These are phyloP conservation scores for Dendryphion nanum DNA, from an alignment of 2,329 filamentous ascomycete species.

Conservation along the genomic window DNA sequence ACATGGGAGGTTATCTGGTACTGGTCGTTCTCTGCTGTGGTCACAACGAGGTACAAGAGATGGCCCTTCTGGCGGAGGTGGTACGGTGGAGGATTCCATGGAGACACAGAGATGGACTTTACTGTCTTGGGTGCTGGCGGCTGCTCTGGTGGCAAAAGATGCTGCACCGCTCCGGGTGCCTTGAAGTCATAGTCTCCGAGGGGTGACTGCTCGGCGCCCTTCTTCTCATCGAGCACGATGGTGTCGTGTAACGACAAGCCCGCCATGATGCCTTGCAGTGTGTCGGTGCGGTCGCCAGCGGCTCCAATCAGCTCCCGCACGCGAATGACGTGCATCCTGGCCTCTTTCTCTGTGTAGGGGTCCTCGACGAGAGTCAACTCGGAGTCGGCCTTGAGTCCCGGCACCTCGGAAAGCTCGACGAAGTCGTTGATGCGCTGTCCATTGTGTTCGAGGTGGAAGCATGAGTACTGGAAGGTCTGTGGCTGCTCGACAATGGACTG, in stretches of 20 bases:
- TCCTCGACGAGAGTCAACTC: constrained; percentile 85
- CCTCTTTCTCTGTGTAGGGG: constrained; percentile 97
- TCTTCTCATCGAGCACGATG: constrained; percentile 52
- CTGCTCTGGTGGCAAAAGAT: constrained; percentile 65
- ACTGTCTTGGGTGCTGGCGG: constrained; percentile 81
- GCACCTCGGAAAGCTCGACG: constrained; percentile 84
- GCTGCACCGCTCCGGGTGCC: constrained; percentile 64
- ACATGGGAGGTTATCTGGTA: constrained; percentile 91
- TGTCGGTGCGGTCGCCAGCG: constrained; percentile 82
- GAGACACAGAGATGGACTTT: constrained; percentile 81
- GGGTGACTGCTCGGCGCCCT: constrained; percentile 26
- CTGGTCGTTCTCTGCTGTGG: constrained; percentile 92
- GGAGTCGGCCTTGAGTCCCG: constrained; percentile 72
- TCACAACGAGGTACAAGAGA: constrained; percentile 83
- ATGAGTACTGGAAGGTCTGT: constrained; percentile 92
- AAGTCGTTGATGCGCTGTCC: constrained; percentile 93
- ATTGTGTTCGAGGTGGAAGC: constrained; percentile 94
- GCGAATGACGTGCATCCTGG: constrained; percentile 87
- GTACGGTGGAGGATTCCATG: constrained; percentile 96
- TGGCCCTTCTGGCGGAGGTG: constrained; percentile 89
- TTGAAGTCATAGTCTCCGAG: constrained; percentile 76
- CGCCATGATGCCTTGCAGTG: constrained; percentile 79
- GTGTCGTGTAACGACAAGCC: constrained; percentile 86
- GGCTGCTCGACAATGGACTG: constrained; percentile 95
- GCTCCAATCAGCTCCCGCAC: constrained; percentile 92